These are phyloP conservation scores for Priceomyces haplophilus DNA, from an alignment of 805 yeast species.

Conservation along the genomic window DNA sequence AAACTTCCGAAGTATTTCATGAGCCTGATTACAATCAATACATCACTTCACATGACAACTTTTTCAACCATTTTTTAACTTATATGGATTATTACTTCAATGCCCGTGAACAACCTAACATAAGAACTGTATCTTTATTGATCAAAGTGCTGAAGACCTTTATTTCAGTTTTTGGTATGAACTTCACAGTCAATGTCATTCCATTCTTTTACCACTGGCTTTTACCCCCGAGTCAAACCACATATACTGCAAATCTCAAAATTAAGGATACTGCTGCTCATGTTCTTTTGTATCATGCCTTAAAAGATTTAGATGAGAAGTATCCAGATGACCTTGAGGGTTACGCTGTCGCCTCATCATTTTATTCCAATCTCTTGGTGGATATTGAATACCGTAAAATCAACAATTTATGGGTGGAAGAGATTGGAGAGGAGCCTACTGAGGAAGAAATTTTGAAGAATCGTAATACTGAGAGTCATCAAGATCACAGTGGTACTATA, in stretches of 20 bases:
- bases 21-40: constrained; percentile 43
- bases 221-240: constrained; percentile 14
- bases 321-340: constrained; percentile 23
- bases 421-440: constrained; percentile 16
- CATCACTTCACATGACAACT: constrained; percentile 40
- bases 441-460: constrained; percentile 6
- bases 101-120: constrained; percentile 19
- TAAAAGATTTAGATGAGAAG: constrained; percentile 26
- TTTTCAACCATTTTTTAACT: constrained; percentile 37
- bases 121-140: constrained; percentile 21
- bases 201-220: constrained; percentile 49
- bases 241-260: constrained; percentile 9
- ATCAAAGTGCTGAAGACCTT: constrained; percentile 23
- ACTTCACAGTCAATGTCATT: constrained; percentile 43
- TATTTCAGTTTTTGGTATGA: constrained; percentile 41
- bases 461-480: constrained; percentile 3
- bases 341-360: constrained; percentile 19
- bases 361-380: constrained; percentile 15
- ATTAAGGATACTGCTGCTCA: constrained; percentile 35
- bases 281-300: constrained; percentile 21
- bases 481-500: constrained; percentile 7
- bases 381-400: constrained; percentile 27
- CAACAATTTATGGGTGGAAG: constrained; percentile 27
- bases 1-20: constrained; percentile 10
- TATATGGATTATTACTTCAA: constrained; percentile 32